phyloP scores from a whole-genome alignment of 1,284 basidiomycete genomes.

The Cryptococcus depauperatus region DNA sequence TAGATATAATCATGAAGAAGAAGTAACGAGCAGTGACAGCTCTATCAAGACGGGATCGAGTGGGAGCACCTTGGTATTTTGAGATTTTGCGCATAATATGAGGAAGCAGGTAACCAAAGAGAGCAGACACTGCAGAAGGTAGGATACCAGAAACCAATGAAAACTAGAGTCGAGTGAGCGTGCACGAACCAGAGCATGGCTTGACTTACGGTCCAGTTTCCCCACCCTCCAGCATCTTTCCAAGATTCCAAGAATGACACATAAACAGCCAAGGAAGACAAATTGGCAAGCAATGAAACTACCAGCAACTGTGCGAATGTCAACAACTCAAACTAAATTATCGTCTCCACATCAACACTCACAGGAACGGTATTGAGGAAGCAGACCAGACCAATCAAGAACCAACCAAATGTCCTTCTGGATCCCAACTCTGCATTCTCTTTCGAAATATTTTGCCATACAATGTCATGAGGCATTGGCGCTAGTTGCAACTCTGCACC shows the following conservation, averaged over 20 bases:
- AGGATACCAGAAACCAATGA: slow-evolving; percentile 76
- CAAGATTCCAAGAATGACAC: slow-evolving; percentile 64
- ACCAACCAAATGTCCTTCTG: slow-evolving; percentile 64
- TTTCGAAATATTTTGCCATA: slow-evolving; percentile 80
- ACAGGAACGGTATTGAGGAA: slow-evolving; percentile 84
- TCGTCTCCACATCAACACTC: neutral
- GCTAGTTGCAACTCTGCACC: slow-evolving; percentile 39
- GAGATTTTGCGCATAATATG: slow-evolving; percentile 74
- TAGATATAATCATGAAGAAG: slow-evolving; percentile 71
- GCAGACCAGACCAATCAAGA: slow-evolving; percentile 65
- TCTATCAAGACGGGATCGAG: slow-evolving; percentile 74
- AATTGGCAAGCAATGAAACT: slow-evolving; percentile 43
- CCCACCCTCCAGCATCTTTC: slow-evolving; percentile 53
- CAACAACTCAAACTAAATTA: neutral
- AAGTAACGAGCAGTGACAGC: slow-evolving; percentile 84
- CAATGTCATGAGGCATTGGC: slow-evolving; percentile 45
- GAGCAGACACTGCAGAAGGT: slow-evolving; percentile 72
- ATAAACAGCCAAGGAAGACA: slow-evolving; percentile 48
- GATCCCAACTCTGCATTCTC: slow-evolving; percentile 58
- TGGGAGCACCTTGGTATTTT: slow-evolving; percentile 56
- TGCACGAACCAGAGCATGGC: slow-evolving; percentile 74
- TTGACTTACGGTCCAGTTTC: slow-evolving; percentile 38
- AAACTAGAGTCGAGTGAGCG: too few species aligned
- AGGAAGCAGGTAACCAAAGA: slow-evolving; percentile 70
- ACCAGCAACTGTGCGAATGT: slow-evolving; percentile 24